Percentiles rank a stretch among this genome's conserved stretches.
These are phyloP conservation scores for Termitomyces sp. DNA, from an alignment of 768 basidiomycete genomes.

Conservation along the genomic window DNA sequence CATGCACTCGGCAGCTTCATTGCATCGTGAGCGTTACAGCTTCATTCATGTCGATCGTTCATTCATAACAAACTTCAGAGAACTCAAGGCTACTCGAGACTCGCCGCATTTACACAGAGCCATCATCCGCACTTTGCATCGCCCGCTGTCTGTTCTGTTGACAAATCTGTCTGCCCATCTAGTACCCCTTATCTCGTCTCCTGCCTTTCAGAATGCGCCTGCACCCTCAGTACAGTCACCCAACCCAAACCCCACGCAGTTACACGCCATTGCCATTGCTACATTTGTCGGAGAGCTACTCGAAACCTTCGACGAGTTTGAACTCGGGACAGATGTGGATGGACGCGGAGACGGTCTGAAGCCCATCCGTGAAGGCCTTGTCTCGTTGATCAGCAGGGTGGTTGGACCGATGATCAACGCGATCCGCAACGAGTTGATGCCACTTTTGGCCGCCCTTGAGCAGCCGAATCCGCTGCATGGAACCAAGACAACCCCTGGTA, in stretches of 20 bases:
- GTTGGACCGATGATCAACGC: constrained; percentile 59
- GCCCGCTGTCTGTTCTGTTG: constrained; percentile 72
- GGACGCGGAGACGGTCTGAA: constrained; percentile 66
- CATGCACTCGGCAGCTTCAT: constrained; percentile 64
- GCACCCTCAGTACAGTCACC: constrained; percentile 48
- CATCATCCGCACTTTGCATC: constrained; percentile 68
- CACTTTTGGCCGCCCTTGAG: constrained; percentile 64
- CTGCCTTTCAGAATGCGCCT: constrained; percentile 52
- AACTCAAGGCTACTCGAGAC: constrained; percentile 60
- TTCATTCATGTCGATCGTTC: constrained; percentile 5
- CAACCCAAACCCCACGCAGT: constrained; percentile 61
- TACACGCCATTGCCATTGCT: constrained; percentile 66
- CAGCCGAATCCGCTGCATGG: constrained; percentile 27
- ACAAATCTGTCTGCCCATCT: constrained; percentile 67
- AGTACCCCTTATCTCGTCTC: constrained; percentile 62
- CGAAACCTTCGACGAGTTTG: constrained; percentile 63
- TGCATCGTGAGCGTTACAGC: constrained; percentile 51
- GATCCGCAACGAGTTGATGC: constrained; percentile 58
- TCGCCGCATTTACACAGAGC: constrained; percentile 67
- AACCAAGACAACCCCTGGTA: constrained; percentile 26
- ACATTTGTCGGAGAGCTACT: constrained; percentile 74
- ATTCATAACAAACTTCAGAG: constrained; percentile 38
- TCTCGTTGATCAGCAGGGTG: constrained; percentile 64
- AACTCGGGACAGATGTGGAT: constrained; percentile 60
- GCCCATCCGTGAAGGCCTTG: constrained; percentile 63